Base-by-base conservation (phyloP, 2,329 filamentous ascomycete genomes). In the Curvularia eragrostidis region DNA sequence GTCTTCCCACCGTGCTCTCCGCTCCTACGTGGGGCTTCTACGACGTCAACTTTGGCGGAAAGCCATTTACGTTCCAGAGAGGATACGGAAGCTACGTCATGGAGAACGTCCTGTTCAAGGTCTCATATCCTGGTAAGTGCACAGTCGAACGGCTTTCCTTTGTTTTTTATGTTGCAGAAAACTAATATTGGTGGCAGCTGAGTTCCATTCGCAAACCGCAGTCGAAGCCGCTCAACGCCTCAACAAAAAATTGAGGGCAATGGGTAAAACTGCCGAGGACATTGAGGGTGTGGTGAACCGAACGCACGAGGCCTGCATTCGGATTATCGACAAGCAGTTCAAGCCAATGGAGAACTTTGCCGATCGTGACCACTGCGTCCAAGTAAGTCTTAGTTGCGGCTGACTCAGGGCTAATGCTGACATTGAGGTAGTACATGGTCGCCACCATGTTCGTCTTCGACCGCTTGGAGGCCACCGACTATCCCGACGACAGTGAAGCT, bases 101-200 rank as follows among this genome's bases (percentile, higher is more conserved):
- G 95, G 95, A 99, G 87, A 99, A 98, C 75, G 93, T 99, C 60
- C 88, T 99, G 64, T 99, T 99, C 89, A 99, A 99, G 87, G 95
- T 99, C 60, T 99, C 95, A 44, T 98, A 97, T 79, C 94, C 94
- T 75, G 91, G 91, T 92, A 83, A 77, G 85, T 36, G 32, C 26
- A 18, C 49, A 56, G 50, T 48, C 19, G 18, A 26, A n/a, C 28
- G 6, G 13, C 26, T 13, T 8, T 19, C 28, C 9, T 23, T 24
- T n/a, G n/a, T n/a, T 26, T 23, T 34, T 30, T 7, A 15, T 28
- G 1, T 5, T 46, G 21, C 21, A 47, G n/a, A 32, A 28, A 52
- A 39, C 24, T 62, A 56, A 62, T 21, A 55, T 9, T 56, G 23
- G 26, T 9, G 26, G 24, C 34, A 70, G 93, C 93, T 73, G 94